Conservation (phyloP, 768 basidiomycete species). For the Floccularia luteovirens region DNA sequence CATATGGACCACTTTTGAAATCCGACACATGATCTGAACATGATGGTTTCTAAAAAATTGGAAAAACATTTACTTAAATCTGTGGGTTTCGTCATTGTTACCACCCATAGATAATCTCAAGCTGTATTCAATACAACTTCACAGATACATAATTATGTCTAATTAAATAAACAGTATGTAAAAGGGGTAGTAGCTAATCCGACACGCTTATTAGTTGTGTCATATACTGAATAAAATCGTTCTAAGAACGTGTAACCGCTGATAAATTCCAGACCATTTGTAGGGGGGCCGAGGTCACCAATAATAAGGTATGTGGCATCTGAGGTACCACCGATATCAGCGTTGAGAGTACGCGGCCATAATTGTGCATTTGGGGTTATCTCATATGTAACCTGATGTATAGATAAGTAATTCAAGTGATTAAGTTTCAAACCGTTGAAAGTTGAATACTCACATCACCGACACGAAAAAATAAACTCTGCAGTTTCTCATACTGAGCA, state of each 20-base stretch:
- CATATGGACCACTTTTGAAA: no score
- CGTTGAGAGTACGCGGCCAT: neutral
- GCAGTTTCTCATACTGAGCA: conserved; percentile 25
- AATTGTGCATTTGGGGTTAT: neutral
- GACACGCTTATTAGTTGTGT: conserved; percentile 37
- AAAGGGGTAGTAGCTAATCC: conserved; percentile 37
- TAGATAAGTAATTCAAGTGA: neutral
- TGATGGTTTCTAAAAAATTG: no score
- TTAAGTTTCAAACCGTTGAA: neutral
- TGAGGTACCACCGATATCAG: conserved; percentile 19
- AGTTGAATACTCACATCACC: neutral
- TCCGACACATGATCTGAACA: no score
- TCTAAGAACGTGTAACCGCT: conserved; percentile 45
- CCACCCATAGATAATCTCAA: no score
- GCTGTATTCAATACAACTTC: no score
- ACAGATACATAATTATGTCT: neutral
- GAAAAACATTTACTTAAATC: no score
- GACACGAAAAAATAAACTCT: conserved; percentile 9
- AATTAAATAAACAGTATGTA: conserved; percentile 15
- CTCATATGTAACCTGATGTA: neutral
- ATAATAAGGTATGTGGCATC: conserved; percentile 25
- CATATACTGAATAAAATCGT: conserved; percentile 51
- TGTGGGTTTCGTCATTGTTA: no score
- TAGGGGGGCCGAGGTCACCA: conserved; percentile 26
- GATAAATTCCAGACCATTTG: conserved; percentile 48